Evolutionary conservation across 2,329 filamentous ascomycete genomes (phyloP).

Genomic region (Fusarium denticulatum): DNA sequence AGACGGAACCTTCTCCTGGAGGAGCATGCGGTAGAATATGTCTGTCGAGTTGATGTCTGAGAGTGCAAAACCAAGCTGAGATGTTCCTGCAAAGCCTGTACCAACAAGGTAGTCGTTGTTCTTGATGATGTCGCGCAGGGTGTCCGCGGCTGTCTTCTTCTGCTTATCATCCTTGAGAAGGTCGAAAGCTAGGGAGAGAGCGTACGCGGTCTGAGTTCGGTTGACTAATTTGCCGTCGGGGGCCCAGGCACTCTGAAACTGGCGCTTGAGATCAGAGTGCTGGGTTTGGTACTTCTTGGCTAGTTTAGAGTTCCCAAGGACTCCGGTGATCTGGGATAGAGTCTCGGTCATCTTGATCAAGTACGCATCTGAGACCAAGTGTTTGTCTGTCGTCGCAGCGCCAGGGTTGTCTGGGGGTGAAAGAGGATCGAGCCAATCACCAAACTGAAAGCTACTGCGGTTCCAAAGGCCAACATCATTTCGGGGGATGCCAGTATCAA

Average conservation of each 20-base stretch:
- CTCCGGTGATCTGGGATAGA: conserved; percentile 48
- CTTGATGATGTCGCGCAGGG: conserved; percentile 47
- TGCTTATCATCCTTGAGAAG: conserved; percentile 42
- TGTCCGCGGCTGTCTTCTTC: conserved; percentile 37
- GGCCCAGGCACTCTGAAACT: conserved; percentile 49
- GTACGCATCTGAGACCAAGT: conserved; percentile 58
- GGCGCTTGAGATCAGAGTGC: conserved; percentile 28
- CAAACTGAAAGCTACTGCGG: conserved; percentile 46
- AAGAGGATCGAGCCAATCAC: conserved; percentile 59
- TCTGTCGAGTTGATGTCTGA: conserved; percentile 41
- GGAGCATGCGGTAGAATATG: conserved; percentile 59
- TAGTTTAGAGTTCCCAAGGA: conserved; percentile 44
- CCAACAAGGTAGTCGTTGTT: conserved; percentile 49
- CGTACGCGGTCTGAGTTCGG: conserved; percentile 53
- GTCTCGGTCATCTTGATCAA: conserved; percentile 54
- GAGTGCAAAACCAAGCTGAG: background rate
- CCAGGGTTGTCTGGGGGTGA: conserved; percentile 52
- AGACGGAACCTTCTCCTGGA: conserved; percentile 55
- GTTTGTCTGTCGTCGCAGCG: conserved; percentile 49
- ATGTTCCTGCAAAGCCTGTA: conserved; percentile 50
- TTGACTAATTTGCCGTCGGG: conserved; percentile 45
- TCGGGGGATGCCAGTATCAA: background rate
- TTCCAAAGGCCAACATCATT: conserved; percentile 45
- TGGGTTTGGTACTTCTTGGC: conserved; percentile 35
- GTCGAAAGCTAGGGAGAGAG: conserved; percentile 51